phyloP scores from a whole-genome alignment of 148 eudicot species.

The Amaranthus hypochondriacus region DNA sequence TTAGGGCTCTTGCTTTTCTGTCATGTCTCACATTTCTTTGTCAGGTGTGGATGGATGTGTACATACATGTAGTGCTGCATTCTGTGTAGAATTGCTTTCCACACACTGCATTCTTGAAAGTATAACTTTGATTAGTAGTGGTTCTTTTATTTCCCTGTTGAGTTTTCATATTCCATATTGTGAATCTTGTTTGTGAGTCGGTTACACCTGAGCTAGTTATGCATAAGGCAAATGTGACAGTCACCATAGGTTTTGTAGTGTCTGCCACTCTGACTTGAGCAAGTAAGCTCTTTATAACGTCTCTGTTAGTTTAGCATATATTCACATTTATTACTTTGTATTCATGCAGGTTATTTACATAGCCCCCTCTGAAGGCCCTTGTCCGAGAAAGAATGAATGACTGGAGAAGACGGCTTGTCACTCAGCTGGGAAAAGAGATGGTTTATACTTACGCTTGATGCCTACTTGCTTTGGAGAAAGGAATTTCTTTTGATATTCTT shows the following conservation, averaged over 20 bases:
- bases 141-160: neutral
- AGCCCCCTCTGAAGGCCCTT: slow-evolving; percentile 95
- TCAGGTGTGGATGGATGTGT: neutral
- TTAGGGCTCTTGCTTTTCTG: neutral
- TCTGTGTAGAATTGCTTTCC: neutral
- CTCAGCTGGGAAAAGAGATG: slow-evolving; percentile 88
- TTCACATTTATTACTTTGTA: neutral
- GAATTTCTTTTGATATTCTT: neutral
- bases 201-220: neutral
- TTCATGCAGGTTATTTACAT: slow-evolving; percentile 78
- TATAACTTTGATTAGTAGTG: neutral
- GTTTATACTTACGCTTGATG: slow-evolving; percentile 29
- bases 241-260: neutral
- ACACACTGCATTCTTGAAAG: neutral
- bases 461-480: neutral
- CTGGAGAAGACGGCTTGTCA: slow-evolving; percentile 84
- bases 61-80: neutral
- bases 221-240: neutral
- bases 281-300: neutral
- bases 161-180: neutral
- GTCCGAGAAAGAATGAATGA: slow-evolving; percentile 97
- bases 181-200: neutral
- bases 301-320: neutral
- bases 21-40: neutral
- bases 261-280: neutral